Evolutionary conservation across 345 rosid species (phyloP), one percentile per base, ranked within the genome.

Genomic region (Microthlaspi erraticum): DNA sequence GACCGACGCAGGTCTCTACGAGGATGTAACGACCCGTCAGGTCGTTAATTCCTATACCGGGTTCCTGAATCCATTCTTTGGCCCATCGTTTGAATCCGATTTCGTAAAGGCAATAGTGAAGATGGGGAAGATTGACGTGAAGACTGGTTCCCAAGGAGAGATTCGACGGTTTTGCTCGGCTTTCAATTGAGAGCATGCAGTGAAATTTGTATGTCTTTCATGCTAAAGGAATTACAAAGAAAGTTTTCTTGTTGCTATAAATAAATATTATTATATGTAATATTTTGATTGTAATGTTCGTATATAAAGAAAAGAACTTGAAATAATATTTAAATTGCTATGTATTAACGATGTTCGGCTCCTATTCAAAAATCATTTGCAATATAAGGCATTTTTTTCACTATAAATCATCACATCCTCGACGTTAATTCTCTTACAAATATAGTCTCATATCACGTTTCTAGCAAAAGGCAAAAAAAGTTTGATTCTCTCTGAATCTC

Each of bases 1-100:
- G 67, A 86, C 98, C 0, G 94, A 92, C 32, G 88, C 96, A 1
- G 82, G 81, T 71, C 86, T 92, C 31, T 80, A 83, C 29, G 86
- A 92, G 16, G 91, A 92, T 57, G 43, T n/a, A 5, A 43, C 49
- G 7, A 86, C 96, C 5, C 77, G 68, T 18, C 4, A 2, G 13
- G 43, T 88, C 0, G 70, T 92, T 4, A 85, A 89, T 77, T 84
- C 92, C 6, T 89, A 86, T 43, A 17, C 75, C 11, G 83, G 82
- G n/a, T 10, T 74, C 7, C 65, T 74, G 3, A 70, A 31, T 48
- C 83, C 82, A 0, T 5, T 82, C 2, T 42, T 72, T 16, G 83
- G 84, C 16, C 70, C 86, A 2, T 64, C 82, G 2, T 89, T 88
- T 29, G 83, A 76, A 60, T 61, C 62, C 0, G 98, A 89, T 73